Base-by-base conservation (phyloP, 2,329 filamentous ascomycete species). In the Talaromyces verruculosus region DNA sequence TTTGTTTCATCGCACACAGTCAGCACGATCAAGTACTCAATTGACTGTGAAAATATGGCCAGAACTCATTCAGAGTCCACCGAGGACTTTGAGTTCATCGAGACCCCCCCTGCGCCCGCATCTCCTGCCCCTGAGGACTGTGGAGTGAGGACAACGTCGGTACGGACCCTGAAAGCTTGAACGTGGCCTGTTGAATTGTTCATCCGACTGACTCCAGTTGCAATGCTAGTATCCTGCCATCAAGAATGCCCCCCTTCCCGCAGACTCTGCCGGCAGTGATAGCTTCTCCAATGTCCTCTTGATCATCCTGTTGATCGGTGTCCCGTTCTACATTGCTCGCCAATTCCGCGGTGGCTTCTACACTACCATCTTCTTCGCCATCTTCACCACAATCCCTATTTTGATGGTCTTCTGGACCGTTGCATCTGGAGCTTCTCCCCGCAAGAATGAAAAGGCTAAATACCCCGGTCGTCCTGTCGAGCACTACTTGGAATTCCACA, bases 241-340 rank as follows among this genome's bases (percentile, higher is more conserved):
- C 82, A 91, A 96, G 78, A 98, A 98, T 87, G 91, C 89, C 59
- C 93, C 95, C 70, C 88, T 98, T 51, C 95, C 95, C 43, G 94
- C 93, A 70, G 95, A 99, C 78, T 91, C 88, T 61, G 83, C 92
- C 61, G 91, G 93, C 70, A 88, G 86, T 79, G 92, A 96, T 72
- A 89, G 84, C 80, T 99, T 98, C 88, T 93, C 90, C 82, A 96
- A 95, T 82, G 81, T 84, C 72, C 81, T 90, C 73, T 88, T 98
- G 71, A 84, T 92, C 78, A 84, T 85, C 71, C 78, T 94, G 68
- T 78, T 97, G 68, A 78, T 87, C 68, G 79, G 87, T 66, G 84
- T 96, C 51, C 94, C 95, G 30, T 88, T 85, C 78, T 98, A 91
- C 81, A 75, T 96, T 67, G 88, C 91, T 69, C 93, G 91, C 83